Evolutionary conservation across 306 rosid genomes (phyloP), one percentile per base, ranked within the genome.

Genomic region (Corylus heterophylla): DNA sequence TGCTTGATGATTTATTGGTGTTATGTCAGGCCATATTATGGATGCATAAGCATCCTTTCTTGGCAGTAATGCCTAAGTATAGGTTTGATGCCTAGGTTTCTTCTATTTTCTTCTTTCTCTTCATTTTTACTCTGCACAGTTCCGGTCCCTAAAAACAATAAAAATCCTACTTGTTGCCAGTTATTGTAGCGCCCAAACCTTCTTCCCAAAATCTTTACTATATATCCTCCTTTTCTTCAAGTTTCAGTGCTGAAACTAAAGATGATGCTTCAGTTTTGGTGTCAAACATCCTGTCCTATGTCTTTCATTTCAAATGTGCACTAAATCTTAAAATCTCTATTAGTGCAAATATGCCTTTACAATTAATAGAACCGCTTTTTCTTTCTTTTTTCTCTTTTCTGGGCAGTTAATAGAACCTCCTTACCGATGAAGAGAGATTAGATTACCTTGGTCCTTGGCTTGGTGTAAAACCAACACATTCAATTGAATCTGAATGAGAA

Each of bases 401-500:
- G 20, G 72, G 12, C 45, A 39, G 20, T 16, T 18, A 67, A 67
- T 3, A 39, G 72, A 67, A 66, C 20, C n/a, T 17, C 8, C 16
- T 63, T 6, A 63, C 17, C 4, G 11, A 31, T 2, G 31, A 66
- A 71, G 20, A 51, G 47, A 76, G 55, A 68, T 61, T 62, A 76
- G 63, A 63, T 71, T 42, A 70, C 76, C 75, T 73, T 62, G 61
- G 42, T n/a, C 54, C 54, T 55, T 83, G 91, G 98, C 98, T 91
- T 73, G 90, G 89, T 8, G 94, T 81, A 67, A 95, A 83, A 63
- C 79, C 94, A 61, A 91, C 85, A 83, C 98, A 90, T 79, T 95
- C 99, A 0, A 93, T 83, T 58, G 99, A 93, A 79, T 88, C 96
- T 12, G 89, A 74, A 81, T 87, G 97, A 79, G 97, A 79, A 82